These are phyloP conservation scores for Trametes hirsuta DNA, from an alignment of 1,284 basidiomycete species.

Conservation along the genomic window DNA sequence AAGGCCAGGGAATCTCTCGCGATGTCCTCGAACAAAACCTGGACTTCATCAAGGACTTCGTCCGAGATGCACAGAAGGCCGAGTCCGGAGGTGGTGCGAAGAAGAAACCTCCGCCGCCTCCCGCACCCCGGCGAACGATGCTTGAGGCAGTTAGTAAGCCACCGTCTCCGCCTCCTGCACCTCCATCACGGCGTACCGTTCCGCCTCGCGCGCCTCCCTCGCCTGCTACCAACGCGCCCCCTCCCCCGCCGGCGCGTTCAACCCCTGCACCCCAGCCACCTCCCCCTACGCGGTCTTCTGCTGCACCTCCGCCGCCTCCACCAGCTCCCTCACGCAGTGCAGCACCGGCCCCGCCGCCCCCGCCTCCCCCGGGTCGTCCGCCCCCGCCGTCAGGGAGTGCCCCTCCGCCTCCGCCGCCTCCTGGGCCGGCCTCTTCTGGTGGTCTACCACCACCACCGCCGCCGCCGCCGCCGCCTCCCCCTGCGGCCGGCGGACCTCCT, in stretches of 20 bases:
- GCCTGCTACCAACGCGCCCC: slow-evolving; percentile 23
- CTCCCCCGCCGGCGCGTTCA: slow-evolving; percentile 27
- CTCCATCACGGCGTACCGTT: slow-evolving; percentile 17
- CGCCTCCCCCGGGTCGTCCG: slow-evolving; percentile 40
- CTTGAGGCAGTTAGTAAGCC: slow-evolving; percentile 33
- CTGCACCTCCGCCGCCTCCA: slow-evolving; percentile 41
- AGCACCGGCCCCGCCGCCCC: slow-evolving; percentile 38
- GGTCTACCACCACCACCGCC: slow-evolving; percentile 40
- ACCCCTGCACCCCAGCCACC: slow-evolving; percentile 31
- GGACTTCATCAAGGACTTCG: slow-evolving; percentile 89
- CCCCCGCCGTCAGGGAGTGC: slow-evolving; percentile 36
- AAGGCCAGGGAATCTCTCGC: slow-evolving; percentile 68
- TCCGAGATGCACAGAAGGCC: slow-evolving; percentile 58
- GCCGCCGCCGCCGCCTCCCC: slow-evolving; percentile 43
- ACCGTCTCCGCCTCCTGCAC: slow-evolving; percentile 29
- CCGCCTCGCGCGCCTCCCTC: slow-evolving; percentile 21
- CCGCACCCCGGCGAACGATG: slow-evolving; percentile 46
- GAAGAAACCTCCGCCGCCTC: slow-evolving; percentile 61
- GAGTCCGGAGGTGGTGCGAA: slow-evolving; percentile 34
- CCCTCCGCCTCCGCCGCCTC: slow-evolving; percentile 36
- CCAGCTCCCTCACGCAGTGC: slow-evolving; percentile 34
- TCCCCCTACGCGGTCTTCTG: slow-evolving; percentile 31
- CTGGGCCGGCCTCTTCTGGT: slow-evolving; percentile 33
- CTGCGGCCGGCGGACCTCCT: slow-evolving; percentile 35
- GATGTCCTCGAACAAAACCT: slow-evolving; percentile 75